Evolutionary conservation across 768 basidiomycete species (phyloP).

Genomic region (Pisolithus sp.): DNA sequence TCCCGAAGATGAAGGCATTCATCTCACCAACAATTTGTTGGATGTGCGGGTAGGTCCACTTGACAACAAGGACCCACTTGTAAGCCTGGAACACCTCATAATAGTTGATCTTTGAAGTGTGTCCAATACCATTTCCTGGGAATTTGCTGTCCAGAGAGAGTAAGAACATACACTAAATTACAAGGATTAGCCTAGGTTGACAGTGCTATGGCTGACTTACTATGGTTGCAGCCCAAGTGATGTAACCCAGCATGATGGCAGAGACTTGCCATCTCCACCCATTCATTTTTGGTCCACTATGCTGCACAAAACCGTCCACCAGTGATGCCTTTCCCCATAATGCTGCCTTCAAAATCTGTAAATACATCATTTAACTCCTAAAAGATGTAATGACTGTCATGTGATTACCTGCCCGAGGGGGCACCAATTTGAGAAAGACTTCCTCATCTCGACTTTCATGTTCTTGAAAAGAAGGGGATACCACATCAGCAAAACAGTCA

Average conservation of each 20-base stretch:
- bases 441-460: neutral
- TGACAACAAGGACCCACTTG: neutral
- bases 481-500: no score
- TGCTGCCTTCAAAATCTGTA: neutral
- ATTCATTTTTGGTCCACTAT: neutral
- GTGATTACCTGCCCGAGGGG: neutral
- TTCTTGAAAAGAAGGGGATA: neutral
- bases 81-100: neutral
- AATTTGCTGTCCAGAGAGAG: neutral
- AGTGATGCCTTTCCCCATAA: neutral
- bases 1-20: neutral
- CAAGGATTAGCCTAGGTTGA: neutral
- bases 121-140: neutral
- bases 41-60: neutral
- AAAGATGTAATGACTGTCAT: neutral
- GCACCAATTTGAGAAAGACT: neutral
- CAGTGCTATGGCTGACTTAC: neutral
- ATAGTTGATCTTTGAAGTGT: neutral
- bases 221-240: neutral
- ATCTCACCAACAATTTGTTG: neutral
- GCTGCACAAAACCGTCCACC: neutral
- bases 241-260: neutral
- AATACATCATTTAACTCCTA: neutral
- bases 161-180: neutral
- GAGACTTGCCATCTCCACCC: neutral